Evolutionary conservation across 2,329 filamentous ascomycete genomes (phyloP), one percentile per base, ranked within the genome.

Genomic region (Diaporthe eres): DNA sequence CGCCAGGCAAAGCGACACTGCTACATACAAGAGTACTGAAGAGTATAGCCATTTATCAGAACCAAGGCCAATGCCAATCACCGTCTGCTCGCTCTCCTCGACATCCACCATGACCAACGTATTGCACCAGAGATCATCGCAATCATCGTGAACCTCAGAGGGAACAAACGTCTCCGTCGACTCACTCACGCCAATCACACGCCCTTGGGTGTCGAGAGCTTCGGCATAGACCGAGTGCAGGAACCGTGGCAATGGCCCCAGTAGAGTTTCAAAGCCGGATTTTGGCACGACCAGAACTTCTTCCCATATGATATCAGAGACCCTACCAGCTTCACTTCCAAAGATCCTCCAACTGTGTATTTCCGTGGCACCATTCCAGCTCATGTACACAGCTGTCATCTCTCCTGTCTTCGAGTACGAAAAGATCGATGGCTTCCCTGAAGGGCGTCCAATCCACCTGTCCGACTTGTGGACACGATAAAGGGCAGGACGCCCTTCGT

Each of bases 351-450:
- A 67, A 5, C 17, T 49, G 5, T 37, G 61, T 17, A 67, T 31
- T 49, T 49, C 42, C 17, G 61, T 65, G 61, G 61, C 61, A n/a
- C 61, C 61, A 34, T 65, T 65, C 61, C 61, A 65, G 44, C 61
- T 65, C 61, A 65, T 9, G 15, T 65, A 47, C 17, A 49, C 28
- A 31, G 42, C 61, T 31, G 61, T 65, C 42, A 13, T 31, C 1
- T 47, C 17, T 10, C 42, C 13, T n/a, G 42, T 15, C 42, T 49
- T 65, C 1, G 61, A 65, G 17, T 65, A 65, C 5, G 61, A 34
- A 22, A 47, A 22, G 17, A 65, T n/a, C 5, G 61, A 65, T n/a
- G 61, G 61, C 25, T 31, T 49, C 8, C 61, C 42, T 1, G 28
- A 37, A 15, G 61, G 61, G 4, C 1, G 61, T 1, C 61, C 61